Conservation (phyloP, 768 basidiomycete species). For the Termitomyces sp. region DNA sequence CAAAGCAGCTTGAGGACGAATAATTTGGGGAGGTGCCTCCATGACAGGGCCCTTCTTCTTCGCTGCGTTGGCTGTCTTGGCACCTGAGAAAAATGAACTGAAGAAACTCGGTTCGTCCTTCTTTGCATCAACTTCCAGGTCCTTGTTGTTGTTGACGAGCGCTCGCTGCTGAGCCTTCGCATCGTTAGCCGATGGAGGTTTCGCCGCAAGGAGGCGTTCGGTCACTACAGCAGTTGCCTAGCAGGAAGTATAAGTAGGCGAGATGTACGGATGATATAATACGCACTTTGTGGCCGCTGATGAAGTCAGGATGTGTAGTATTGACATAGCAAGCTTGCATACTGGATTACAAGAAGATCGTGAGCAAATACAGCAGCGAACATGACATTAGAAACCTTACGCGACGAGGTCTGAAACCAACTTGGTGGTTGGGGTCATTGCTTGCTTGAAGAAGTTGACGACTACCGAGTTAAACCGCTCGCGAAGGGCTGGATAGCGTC, state of each 20-base stretch:
- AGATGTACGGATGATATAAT: background rate
- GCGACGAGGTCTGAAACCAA: constrained; percentile 90
- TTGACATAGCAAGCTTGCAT: constrained; percentile 99
- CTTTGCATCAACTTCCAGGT: constrained; percentile 86
- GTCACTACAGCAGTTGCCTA: constrained; percentile 87
- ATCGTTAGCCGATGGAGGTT: constrained; percentile 59
- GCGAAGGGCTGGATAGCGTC: constrained; percentile 92
- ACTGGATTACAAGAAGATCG: constrained; percentile 32
- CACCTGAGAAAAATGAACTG: constrained; percentile 89
- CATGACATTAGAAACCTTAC: constrained; percentile 38
- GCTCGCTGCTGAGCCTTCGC: constrained; percentile 50
- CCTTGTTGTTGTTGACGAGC: constrained; percentile 87
- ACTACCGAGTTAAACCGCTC: constrained; percentile 96
- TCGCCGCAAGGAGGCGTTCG: constrained; percentile 79
- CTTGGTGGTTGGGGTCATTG: constrained; percentile 94
- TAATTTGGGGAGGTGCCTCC: constrained; percentile 78
- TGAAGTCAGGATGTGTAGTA: constrained; percentile 98
- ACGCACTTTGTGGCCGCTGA: constrained; percentile 85
- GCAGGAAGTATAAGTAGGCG: background rate
- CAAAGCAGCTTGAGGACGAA: constrained; percentile 87
- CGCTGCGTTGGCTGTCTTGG: constrained; percentile 48
- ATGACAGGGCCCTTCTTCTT: constrained; percentile 52
- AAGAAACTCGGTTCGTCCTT: constrained; percentile 93
- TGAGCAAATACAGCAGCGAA: background rate
- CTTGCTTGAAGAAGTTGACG: constrained; percentile 92